Evolutionary conservation across 176 grass and related monocot genomes (phyloP).

Genomic region (Thalia dealbata): DNA sequence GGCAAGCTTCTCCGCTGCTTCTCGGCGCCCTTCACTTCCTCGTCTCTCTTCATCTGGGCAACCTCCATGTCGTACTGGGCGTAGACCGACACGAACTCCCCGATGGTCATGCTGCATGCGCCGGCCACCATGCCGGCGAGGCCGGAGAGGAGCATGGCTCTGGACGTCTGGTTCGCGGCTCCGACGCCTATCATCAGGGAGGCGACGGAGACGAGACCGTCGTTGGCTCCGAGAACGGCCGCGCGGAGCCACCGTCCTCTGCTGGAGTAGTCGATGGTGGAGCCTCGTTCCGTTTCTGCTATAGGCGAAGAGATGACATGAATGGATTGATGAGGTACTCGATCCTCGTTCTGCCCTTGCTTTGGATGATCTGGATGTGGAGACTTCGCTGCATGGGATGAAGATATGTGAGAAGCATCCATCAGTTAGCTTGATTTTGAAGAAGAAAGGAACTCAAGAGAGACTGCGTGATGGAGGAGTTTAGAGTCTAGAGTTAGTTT

Average conservation of each 20-base stretch:
- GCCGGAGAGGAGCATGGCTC: slow-evolving; percentile 12
- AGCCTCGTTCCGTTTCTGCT: background rate
- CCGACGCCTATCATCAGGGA: slow-evolving; percentile 18
- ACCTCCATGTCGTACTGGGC: slow-evolving; percentile 16
- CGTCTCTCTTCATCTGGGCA: slow-evolving; percentile 10
- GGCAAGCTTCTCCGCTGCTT: background rate
- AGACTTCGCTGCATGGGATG: background rate
- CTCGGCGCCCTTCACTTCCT: background rate
- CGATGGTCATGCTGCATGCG: slow-evolving; percentile 18
- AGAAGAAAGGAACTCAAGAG: background rate
- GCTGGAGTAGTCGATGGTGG: background rate
- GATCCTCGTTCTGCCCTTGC: background rate
- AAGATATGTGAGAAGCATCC: background rate
- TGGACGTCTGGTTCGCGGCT: slow-evolving; percentile 14
- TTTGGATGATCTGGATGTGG: background rate
- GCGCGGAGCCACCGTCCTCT: slow-evolving; percentile 12
- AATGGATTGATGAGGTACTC: background rate
- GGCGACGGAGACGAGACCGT: slow-evolving; percentile 15
- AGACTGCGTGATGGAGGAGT: background rate
- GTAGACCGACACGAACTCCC: slow-evolving; percentile 18
- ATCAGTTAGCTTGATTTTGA: background rate
- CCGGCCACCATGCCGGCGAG: slow-evolving; percentile 12
- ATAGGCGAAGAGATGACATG: background rate
- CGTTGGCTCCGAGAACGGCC: slow-evolving; percentile 15
- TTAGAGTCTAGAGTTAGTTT: too few species aligned